Conservation (phyloP, 2,329 filamentous ascomycete species). For the Exophiala bonariae region DNA sequence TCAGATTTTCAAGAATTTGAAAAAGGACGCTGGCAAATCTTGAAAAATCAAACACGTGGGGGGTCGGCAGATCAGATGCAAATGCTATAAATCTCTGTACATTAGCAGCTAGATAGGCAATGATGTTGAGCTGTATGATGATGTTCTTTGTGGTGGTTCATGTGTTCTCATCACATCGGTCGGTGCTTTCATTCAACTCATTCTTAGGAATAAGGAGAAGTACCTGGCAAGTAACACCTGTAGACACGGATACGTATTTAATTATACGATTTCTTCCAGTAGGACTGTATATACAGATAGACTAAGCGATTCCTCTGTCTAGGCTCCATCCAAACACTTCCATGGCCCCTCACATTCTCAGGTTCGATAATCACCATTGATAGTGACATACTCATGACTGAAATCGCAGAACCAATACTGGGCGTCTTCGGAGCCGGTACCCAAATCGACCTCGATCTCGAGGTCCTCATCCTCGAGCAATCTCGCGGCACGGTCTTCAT, state of each 20-base stretch:
- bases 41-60: too few relatives aligned
- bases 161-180: too few relatives aligned
- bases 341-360: constrained; percentile 30
- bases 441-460: constrained; percentile 61
- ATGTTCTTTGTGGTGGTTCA: too few relatives aligned
- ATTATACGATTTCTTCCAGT: too few relatives aligned
- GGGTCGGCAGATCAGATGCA: background rate
- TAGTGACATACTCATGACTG: constrained; percentile 68
- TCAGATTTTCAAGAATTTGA: too few relatives aligned
- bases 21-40: too few relatives aligned
- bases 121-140: background rate
- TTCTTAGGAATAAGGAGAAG: too few relatives aligned
- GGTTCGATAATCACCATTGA: constrained; percentile 68
- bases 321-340: background rate
- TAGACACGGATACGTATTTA: too few relatives aligned
- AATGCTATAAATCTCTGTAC: background rate
- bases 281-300: too few relatives aligned
- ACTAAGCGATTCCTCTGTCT: too few relatives aligned
- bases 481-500: constrained; percentile 59
- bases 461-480: constrained; percentile 64
- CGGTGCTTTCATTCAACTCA: too few relatives aligned
- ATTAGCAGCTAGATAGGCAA: background rate
- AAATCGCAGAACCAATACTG: constrained; percentile 69
- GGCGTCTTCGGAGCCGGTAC: constrained; percentile 52
- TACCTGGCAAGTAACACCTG: too few relatives aligned